Percentiles rank a stretch among this genome's conserved stretches.
These are phyloP conservation scores for Gossypioides kirkii DNA, from an alignment of 345 rosid genomes.

Conservation along the genomic window DNA sequence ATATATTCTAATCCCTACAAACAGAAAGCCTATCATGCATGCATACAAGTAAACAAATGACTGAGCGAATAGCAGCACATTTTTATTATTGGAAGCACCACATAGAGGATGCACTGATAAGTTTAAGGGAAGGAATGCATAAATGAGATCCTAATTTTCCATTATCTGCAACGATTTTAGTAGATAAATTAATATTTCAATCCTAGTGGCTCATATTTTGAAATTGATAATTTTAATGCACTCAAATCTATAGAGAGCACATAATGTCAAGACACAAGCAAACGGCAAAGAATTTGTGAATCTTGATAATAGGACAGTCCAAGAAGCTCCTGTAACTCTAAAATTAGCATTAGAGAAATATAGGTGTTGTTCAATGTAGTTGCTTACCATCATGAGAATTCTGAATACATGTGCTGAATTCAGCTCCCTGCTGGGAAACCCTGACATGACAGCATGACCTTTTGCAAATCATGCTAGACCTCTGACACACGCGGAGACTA, in stretches of 20 bases:
- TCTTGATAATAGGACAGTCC: background rate
- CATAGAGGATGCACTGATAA: background rate
- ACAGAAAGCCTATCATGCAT: background rate
- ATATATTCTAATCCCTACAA: background rate
- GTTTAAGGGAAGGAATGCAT: background rate
- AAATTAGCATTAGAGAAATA: background rate
- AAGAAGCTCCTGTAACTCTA: background rate
- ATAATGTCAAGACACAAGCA: background rate
- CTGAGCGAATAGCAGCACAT: background rate
- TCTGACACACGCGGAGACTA: constrained; percentile 46
- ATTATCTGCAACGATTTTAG: background rate
- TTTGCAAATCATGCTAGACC: constrained; percentile 51
- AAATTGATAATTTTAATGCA: background rate
- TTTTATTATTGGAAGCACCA: background rate
- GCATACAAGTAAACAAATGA: background rate
- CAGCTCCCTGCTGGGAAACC: constrained; percentile 30
- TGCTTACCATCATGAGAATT: constrained; percentile 39
- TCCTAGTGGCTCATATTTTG: background rate
- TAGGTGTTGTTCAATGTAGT: background rate
- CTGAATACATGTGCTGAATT: constrained; percentile 23
- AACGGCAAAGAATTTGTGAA: background rate
- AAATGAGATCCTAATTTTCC: background rate
- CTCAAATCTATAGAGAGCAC: background rate
- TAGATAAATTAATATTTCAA: background rate
- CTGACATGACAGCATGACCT: constrained; percentile 32